Conservation (phyloP, 1,139 yeast species). For the Debaryomycetaceae sp. region DNA sequence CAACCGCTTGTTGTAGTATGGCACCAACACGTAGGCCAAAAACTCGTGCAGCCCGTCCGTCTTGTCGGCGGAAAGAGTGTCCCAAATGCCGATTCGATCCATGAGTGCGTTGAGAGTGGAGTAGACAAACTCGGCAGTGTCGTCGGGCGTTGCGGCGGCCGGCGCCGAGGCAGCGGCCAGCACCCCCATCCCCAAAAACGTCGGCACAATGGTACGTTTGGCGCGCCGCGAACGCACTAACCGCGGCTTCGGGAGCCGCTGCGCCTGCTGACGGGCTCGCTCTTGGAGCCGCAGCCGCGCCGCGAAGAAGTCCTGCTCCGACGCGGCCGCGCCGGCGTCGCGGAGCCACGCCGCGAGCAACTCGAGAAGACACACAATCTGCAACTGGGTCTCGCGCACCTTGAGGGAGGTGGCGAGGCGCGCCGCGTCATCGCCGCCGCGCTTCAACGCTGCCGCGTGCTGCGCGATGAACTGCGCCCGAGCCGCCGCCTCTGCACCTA, state of each 20-base stretch:
- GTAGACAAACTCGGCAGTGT: slow-evolving; percentile 11
- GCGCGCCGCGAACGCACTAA: slow-evolving; percentile 26
- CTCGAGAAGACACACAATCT: slow-evolving; percentile 55
- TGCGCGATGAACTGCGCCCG: no score
- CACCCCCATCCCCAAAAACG: slow-evolving; percentile 41
- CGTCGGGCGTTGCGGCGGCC: background rate
- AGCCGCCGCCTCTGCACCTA: no score
- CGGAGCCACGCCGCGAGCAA: slow-evolving; percentile 13
- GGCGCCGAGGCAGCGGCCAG: slow-evolving; percentile 9
- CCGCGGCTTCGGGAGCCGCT: slow-evolving; percentile 23
- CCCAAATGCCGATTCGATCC: slow-evolving; percentile 55
- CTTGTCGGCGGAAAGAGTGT: slow-evolving; percentile 37
- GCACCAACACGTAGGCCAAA: slow-evolving; percentile 49
- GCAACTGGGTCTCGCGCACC: slow-evolving; percentile 65
- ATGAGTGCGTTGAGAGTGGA: slow-evolving; percentile 37
- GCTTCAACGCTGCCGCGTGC: no score
- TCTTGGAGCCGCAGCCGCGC: slow-evolving; percentile 14
- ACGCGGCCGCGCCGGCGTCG: slow-evolving; percentile 8
- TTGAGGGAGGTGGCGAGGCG: slow-evolving; percentile 29
- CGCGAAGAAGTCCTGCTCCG: slow-evolving; percentile 26
- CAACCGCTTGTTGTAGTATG: slow-evolving; percentile 47
- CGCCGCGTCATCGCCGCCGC: slow-evolving; percentile 1
- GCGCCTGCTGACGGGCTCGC: slow-evolving; percentile 25
- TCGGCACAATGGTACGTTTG: slow-evolving; percentile 31
- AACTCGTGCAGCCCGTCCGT: slow-evolving; percentile 44